These are phyloP conservation scores for Infundibulicybe gibba DNA, from an alignment of 768 basidiomycete genomes.

Conservation along the genomic window DNA sequence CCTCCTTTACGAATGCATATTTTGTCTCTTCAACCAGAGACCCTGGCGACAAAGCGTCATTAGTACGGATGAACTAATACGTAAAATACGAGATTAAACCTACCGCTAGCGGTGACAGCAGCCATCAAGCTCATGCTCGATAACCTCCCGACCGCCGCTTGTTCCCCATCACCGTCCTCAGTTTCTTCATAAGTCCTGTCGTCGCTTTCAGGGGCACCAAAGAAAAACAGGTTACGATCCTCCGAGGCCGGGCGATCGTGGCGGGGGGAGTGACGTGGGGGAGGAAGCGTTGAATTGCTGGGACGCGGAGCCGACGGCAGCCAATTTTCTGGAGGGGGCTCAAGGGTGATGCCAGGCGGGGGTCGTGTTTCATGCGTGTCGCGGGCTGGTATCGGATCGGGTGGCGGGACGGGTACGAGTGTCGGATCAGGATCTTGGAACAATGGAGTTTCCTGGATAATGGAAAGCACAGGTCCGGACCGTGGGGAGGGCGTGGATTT, in stretches of 20 bases:
- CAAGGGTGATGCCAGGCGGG: neutral
- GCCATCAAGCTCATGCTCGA: constrained; percentile 95
- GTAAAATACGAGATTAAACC: constrained; percentile 17
- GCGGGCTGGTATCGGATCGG: no score
- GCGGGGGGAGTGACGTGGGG: neutral
- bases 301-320: constrained; percentile 4
- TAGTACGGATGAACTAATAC: neutral
- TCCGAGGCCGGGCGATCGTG: neutral
- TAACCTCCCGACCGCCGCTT: constrained; percentile 81
- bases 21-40: constrained; percentile 53
- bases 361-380: no score
- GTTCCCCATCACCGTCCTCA: constrained; percentile 46
- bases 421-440: no score
- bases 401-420: no score
- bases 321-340: neutral
- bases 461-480: neutral
- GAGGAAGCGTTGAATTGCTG: constrained; percentile 2
- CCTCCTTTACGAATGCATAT: constrained; percentile 67
- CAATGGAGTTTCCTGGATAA: no score
- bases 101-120: constrained; percentile 77
- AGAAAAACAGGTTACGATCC: no score
- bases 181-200: constrained; percentile 9
- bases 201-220: no score
- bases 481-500: constrained; percentile 9
- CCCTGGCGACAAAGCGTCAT: constrained; percentile 30